A percentile compares a stretch with the other conserved stretches of the same genome.
These are phyloP conservation scores for Phaeosphaeria sp. DNA, from an alignment of 2,329 filamentous ascomycete species.

Conservation along the genomic window DNA sequence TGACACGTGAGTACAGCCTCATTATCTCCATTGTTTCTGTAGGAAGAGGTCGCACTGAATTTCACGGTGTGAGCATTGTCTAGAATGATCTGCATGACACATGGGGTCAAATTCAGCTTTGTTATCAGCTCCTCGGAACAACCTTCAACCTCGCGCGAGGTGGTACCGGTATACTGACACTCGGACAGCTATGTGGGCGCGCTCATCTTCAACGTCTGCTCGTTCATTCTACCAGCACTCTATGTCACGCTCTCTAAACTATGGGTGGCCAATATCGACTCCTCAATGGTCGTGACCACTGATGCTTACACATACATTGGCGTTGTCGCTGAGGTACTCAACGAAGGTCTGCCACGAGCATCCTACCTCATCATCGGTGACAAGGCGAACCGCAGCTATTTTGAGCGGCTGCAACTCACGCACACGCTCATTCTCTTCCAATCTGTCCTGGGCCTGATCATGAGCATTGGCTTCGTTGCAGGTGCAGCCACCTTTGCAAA, in stretches of 20 bases:
- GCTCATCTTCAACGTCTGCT: constrained; percentile 66
- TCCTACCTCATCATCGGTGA: constrained; percentile 75
- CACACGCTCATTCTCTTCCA: constrained; percentile 67
- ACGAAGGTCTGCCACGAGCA: constrained; percentile 74
- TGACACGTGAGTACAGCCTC: constrained; percentile 16
- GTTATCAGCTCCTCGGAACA: background rate
- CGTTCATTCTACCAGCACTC: constrained; percentile 71
- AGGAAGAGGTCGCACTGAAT: background rate
- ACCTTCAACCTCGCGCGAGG: background rate
- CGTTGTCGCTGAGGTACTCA: constrained; percentile 71
- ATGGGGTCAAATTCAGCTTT: background rate
- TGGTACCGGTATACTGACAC: background rate
- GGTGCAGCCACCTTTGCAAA: constrained; percentile 63
- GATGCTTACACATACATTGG: constrained; percentile 75
- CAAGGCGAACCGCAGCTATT: constrained; percentile 59
- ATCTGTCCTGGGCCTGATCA: constrained; percentile 61
- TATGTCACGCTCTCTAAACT: constrained; percentile 73
- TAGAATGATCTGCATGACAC: background rate
- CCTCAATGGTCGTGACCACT: constrained; percentile 67
- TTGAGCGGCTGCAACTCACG: constrained; percentile 63
- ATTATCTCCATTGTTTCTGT: background rate
- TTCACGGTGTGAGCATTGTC: background rate
- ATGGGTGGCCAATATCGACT: constrained; percentile 74
- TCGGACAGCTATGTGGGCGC: constrained; percentile 59
- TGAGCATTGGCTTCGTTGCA: constrained; percentile 66